phyloP scores from a whole-genome alignment of 257 asterid genomes.

The Solanum chilense region DNA sequence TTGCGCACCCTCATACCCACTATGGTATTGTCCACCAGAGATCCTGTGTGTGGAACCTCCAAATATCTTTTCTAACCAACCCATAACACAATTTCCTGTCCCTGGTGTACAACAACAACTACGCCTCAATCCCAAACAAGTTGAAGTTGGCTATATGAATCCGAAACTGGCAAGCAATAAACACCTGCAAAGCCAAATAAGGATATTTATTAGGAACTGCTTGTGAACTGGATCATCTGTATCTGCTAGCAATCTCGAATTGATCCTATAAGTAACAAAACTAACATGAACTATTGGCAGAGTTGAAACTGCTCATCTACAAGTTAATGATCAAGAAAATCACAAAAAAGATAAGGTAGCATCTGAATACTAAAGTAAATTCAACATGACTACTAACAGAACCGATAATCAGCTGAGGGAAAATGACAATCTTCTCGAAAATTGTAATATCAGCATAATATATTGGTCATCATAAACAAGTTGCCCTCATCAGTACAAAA shows the following conservation, averaged over 20 bases:
- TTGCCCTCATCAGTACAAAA: background rate
- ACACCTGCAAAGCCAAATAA: background rate
- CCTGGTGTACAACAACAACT: background rate
- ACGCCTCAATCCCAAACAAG: background rate
- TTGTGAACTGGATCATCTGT: background rate
- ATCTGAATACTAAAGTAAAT: background rate
- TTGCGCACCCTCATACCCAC: slow-evolving; percentile 41
- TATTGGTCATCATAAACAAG: background rate
- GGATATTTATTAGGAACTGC: background rate
- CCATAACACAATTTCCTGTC: background rate
- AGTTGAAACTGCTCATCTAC: background rate
- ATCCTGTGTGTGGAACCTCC: slow-evolving; percentile 92
- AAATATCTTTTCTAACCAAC: slow-evolving; percentile 5
- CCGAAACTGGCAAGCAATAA: background rate
- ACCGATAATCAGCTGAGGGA: background rate
- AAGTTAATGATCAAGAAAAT: background rate
- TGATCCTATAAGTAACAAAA: background rate
- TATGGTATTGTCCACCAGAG: slow-evolving; percentile 51
- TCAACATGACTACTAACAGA: background rate
- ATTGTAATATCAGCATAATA: background rate
- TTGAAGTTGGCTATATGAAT: background rate
- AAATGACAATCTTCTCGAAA: background rate
- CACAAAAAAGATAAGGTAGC: background rate
- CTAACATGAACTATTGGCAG: background rate
- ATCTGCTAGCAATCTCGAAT: background rate